These are phyloP conservation scores for Sarocladium oryzae DNA, from an alignment of 2,329 filamentous ascomycete species.

Conservation along the genomic window DNA sequence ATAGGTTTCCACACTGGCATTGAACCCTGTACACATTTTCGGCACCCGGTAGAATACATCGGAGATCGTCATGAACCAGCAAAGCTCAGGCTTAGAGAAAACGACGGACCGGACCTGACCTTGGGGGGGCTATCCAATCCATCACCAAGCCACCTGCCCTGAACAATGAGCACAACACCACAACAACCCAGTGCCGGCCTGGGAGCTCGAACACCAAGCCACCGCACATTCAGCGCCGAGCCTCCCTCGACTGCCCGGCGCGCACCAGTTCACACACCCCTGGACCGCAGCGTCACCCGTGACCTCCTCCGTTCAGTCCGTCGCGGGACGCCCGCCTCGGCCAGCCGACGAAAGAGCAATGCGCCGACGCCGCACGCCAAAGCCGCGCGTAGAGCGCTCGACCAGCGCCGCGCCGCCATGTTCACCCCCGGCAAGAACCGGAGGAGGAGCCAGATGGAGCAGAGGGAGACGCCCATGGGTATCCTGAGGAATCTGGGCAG, in stretches of 20 bases:
- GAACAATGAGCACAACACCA: constrained; percentile 6
- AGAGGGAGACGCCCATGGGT: constrained; percentile 50
- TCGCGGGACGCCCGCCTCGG: constrained; percentile 40
- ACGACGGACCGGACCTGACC: too few relatives aligned
- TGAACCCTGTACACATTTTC: background rate
- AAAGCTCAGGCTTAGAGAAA: too few relatives aligned
- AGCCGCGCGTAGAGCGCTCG: constrained; percentile 51
- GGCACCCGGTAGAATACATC: too few relatives aligned
- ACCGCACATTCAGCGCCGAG: constrained; percentile 24
- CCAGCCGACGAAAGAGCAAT: constrained; percentile 26
- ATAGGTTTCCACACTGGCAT: background rate
- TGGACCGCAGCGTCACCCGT: constrained; percentile 28
- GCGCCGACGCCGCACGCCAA: constrained; percentile 54
- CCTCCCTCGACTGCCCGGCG: constrained; percentile 30
- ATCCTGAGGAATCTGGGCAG: constrained; percentile 48
- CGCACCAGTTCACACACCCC: constrained; percentile 37
- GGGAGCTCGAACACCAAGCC: constrained; percentile 19
- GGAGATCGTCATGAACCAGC: background rate
- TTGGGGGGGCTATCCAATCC: too few relatives aligned
- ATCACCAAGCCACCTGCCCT: too few relatives aligned
- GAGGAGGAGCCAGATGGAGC: constrained; percentile 49
- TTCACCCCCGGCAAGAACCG: constrained; percentile 54
- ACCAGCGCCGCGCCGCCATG: constrained; percentile 51
- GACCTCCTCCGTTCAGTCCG: constrained; percentile 32
- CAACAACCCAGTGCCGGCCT: constrained; percentile 6